phyloP scores from a whole-genome alignment of 2,329 filamentous ascomycete genomes.

The Endoconidiophora polonica region DNA sequence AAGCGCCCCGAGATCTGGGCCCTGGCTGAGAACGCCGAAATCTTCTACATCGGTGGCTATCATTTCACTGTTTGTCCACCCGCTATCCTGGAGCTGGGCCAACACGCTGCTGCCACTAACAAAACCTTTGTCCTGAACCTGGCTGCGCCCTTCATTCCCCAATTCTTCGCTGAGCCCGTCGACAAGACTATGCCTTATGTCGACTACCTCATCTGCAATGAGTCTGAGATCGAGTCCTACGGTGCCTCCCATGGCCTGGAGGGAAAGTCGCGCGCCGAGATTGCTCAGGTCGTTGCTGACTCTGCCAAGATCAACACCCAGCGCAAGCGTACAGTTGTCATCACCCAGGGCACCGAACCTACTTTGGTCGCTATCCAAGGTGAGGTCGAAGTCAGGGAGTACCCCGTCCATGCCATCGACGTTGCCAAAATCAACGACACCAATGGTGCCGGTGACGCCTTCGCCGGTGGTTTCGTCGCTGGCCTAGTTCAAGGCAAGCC shows the following conservation, averaged over 20 bases:
- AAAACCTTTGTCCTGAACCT: conserved; percentile 87
- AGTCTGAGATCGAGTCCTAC: conserved; percentile 82
- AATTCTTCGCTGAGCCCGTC: conserved; percentile 95
- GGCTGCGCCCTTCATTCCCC: conserved; percentile 85
- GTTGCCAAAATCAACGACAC: conserved; percentile 78
- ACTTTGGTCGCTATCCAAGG: conserved; percentile 70
- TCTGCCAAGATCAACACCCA: conserved; percentile 82
- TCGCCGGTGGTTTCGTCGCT: conserved; percentile 84
- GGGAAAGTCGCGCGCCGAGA: conserved; percentile 64
- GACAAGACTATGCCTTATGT: conserved; percentile 79
- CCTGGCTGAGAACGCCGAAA: conserved; percentile 71
- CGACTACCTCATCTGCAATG: conserved; percentile 93
- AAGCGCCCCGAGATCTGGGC: conserved; percentile 84
- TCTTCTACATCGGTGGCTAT: conserved; percentile 90
- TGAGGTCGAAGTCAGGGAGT: conserved; percentile 54
- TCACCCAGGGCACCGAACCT: conserved; percentile 88
- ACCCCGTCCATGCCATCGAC: conserved; percentile 64
- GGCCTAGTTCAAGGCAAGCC: conserved; percentile 73
- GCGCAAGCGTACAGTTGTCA: conserved; percentile 70
- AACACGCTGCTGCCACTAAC: conserved; percentile 76
- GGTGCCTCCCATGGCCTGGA: conserved; percentile 63
- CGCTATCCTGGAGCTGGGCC: conserved; percentile 75
- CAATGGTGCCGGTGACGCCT: conserved; percentile 92
- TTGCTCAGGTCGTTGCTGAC: conserved; percentile 70
- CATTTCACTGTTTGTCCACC: conserved; percentile 92